Evolutionary conservation across 495 filamentous ascomycete genomes (phyloP).

Genomic region (Tuber umbilicatum): DNA sequence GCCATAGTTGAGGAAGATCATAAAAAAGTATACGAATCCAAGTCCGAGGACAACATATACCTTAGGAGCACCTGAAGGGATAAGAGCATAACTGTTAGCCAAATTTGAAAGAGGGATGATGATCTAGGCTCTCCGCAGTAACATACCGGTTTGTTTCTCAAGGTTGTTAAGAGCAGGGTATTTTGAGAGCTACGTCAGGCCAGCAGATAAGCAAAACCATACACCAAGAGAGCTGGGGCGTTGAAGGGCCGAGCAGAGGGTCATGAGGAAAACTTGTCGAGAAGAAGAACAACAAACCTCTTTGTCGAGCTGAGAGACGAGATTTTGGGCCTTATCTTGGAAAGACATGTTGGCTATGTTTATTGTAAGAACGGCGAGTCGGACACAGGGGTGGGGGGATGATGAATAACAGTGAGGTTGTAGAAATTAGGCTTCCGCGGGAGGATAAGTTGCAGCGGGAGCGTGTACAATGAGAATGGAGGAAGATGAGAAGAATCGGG

Average conservation of each 20-base stretch:
- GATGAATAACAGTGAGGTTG: constrained; percentile 6
- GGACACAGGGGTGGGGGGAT: neutral
- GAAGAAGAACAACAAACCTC: constrained; percentile 60
- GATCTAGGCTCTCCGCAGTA: neutral
- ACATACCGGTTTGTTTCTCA: constrained; percentile 76
- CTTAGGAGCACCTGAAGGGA: constrained; percentile 61
- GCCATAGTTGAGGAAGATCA: constrained; percentile 98
- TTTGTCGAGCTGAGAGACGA: constrained; percentile 88
- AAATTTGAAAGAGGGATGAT: constrained; percentile 3
- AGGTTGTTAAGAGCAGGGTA: constrained; percentile 92
- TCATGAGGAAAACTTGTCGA: constrained; percentile 3
- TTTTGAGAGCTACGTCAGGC: constrained; percentile 69
- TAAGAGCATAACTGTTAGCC: neutral
- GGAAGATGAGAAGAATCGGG: neutral
- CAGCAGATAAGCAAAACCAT: constrained; percentile 32
- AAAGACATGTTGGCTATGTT: constrained; percentile 56
- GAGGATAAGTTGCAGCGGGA: neutral
- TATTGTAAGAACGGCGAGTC: neutral
- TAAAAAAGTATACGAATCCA: constrained; percentile 82
- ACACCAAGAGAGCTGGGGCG: neutral
- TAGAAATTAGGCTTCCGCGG: neutral
- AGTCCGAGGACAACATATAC: constrained; percentile 89
- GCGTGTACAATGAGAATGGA: neutral
- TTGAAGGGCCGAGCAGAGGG: constrained; percentile 14
- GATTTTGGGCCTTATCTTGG: constrained; percentile 85